Base-by-base conservation (phyloP, 1,284 basidiomycete genomes). In the Amylostereum areolatum region DNA sequence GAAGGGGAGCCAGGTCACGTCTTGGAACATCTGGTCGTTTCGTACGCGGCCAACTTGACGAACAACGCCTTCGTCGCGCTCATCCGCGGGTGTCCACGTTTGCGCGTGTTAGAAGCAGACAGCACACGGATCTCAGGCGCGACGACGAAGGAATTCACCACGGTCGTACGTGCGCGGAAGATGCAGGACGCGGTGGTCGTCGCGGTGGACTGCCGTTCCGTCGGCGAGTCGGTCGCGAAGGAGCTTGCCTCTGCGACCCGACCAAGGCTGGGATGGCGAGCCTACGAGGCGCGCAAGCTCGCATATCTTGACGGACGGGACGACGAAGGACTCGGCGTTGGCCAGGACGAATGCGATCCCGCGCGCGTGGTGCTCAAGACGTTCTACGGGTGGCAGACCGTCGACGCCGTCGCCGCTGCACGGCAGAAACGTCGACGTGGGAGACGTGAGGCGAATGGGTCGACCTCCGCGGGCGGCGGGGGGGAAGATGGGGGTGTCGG, bases 311-410 rank as follows among this genome's bases (percentile, higher is more conserved):
- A 90, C 62, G 78, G 66, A 46, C 68, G 79, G 52, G 86, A 89
- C 59, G 72, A 73, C 8, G 81, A 85, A 55, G 74, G 76, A 41
- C 59, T 82, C 48, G 78, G 75, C 58, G 64, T 81, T 11, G 84
- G 82, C 35, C 80, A 86, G 63, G 85, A 89, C 62, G 89, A 90
- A 63, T 87, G 86, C 61, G 84, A 88, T 53, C 73, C 78, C 57
- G 65, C 60, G 54, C 70, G 82, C n/a, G 83, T 93, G 7, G 81
- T 86, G 44, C 59, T 94, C 53, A 92, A 92, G 78, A 84, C 85
- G 31, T 94, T 92, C 62, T 88, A 88, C 68, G 83, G 83, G 47
- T 94, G 91, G 91, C 85, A 88, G 70, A 82, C 78, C 11, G 89
- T 92, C 27, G 88, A 88, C 61, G 77, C 79, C 1, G 84, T 89